phyloP scores from a whole-genome alignment of 345 rosid genomes.

The Arabis alpina region DNA sequence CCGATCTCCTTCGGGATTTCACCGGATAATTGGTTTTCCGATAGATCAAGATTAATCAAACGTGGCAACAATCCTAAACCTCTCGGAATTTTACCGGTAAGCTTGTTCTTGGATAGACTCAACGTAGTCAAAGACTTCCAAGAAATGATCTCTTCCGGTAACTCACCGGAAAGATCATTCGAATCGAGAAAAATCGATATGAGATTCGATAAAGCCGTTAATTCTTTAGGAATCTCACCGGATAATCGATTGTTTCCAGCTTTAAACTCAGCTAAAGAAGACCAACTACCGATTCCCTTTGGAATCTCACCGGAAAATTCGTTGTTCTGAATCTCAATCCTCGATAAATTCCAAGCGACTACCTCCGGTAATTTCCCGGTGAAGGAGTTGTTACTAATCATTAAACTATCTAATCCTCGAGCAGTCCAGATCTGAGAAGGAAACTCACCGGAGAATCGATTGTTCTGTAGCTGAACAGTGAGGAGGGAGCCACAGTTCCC shows the following conservation, averaged over 20 bases:
- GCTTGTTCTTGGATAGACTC: constrained; percentile 61
- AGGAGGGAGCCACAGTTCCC: constrained; percentile 60
- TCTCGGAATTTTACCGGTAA: constrained; percentile 72
- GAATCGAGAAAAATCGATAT: constrained; percentile 54
- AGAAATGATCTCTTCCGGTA: constrained; percentile 65
- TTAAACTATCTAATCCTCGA: constrained; percentile 52
- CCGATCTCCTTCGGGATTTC: constrained; percentile 67
- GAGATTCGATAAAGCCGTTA: constrained; percentile 60
- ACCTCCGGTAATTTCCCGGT: constrained; percentile 69
- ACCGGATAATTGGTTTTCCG: constrained; percentile 73
- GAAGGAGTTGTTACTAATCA: constrained; percentile 65
- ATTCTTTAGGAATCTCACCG: constrained; percentile 59
- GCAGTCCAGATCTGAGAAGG: constrained; percentile 74
- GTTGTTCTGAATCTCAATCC: constrained; percentile 75
- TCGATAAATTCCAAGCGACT: constrained; percentile 66
- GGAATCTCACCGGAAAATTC: constrained; percentile 79
- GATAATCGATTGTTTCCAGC: constrained; percentile 77
- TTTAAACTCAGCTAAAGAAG: constrained; percentile 51
- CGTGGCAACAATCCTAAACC: constrained; percentile 64
- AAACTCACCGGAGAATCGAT: constrained; percentile 77
- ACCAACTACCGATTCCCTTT: constrained; percentile 53
- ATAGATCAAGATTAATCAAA: constrained; percentile 61
- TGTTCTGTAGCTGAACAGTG: constrained; percentile 66
- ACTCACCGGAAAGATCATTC: constrained; percentile 65
- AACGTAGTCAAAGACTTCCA: constrained; percentile 62